Evolutionary conservation across 768 basidiomycete species (phyloP), one percentile per base, ranked within the genome.

Genomic region (Boletus pseudopeckii): DNA sequence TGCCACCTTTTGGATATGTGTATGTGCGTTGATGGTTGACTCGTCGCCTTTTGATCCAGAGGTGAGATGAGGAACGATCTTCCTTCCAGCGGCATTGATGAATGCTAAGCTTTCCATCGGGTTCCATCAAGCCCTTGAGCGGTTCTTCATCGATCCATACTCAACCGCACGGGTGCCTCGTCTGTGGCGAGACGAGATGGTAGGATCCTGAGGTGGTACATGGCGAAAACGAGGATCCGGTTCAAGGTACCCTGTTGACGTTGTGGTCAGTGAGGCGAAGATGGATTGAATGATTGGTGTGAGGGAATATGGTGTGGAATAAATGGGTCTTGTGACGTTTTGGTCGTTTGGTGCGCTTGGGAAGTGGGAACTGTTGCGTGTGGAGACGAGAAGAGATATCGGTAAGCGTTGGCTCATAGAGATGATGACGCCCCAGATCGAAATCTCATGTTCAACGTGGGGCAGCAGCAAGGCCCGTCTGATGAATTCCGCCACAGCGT

Each of bases 1-100:
- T 66, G 61, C 56, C 64, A 65, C 46, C 26, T 55, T 26, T 52
- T 22, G 64, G 28, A 60, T 60, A 17, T 66, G 64, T 1, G 5
- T n/a, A n/a, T n/a, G n/a, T n/a, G n/a, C 1, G 5, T 49, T 53
- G 28, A 64, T 50, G 5, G n/a, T 54, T 2, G 63, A 52, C 44
- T 52, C 59, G 43, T 64, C 53, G 3, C 53, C 52, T 44, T 7
- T 53, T 22, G 41, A 65, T 54, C 60, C 56, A 65, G 8, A 58
- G 49, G 40, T 39, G 41, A 33, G 60, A 65, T 2, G 56, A 45
- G 0, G 51, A 50, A 1, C 0, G 24, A 43, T 56, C 34, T 17
- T 51, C 34, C 1, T 60, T 46, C 64, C 55, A 65, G 24, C 28
- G 28, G 30, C 64, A 64, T 41, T 37, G 45, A 5, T 54, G 48